Base-by-base conservation (phyloP, 345 rosid genomes). In the Syzygium aromaticum region DNA sequence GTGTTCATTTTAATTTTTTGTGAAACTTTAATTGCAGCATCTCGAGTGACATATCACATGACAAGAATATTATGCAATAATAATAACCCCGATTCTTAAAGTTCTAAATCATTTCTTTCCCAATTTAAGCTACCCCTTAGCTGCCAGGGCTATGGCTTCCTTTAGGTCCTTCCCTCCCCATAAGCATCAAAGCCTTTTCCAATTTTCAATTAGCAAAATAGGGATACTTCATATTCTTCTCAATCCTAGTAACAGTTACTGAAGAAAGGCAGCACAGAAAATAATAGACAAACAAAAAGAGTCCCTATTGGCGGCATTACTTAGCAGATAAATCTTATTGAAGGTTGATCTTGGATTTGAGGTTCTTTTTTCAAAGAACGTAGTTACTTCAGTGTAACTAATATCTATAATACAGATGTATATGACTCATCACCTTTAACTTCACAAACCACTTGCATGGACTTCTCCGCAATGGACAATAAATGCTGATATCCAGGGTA, bases 391-490 rank as follows among this genome's bases (percentile, higher is more conserved):
- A 38, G 82, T 33, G 82, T 38, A 38, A 40, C 49, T 43, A 19
- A 73, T 22, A 73, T 38, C 49, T 73, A 11, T 73, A 38, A 38
- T 73, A 38, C 14, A 38, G 49, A 73, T 19, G 82, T 73, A 19
- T 40, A 73, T 11, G 25, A 73, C 49, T 0, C 19, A 52, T 64
- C 54, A 95, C 98, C 98, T 96, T 94, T 95, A 88, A 93, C 91
- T 89, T 96, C 98, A 86, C 99, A 97, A 87, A 96, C 97, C 61
- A 95, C 88, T 89, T 89, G 93, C 98, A 96, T 97, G 85, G 92
- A 93, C 86, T 94, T 93, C 88, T 94, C 95, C 25, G 97, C 96
- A 87, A 94, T 90, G 57, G 95, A 87, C 86, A 90, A 88, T 84
- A 96, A 86, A 80, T 91, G 90, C 84, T 86, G 96, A 92, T 96